Conservation (phyloP, 768 basidiomycete species). For the Stropharia rugosoannulata region DNA sequence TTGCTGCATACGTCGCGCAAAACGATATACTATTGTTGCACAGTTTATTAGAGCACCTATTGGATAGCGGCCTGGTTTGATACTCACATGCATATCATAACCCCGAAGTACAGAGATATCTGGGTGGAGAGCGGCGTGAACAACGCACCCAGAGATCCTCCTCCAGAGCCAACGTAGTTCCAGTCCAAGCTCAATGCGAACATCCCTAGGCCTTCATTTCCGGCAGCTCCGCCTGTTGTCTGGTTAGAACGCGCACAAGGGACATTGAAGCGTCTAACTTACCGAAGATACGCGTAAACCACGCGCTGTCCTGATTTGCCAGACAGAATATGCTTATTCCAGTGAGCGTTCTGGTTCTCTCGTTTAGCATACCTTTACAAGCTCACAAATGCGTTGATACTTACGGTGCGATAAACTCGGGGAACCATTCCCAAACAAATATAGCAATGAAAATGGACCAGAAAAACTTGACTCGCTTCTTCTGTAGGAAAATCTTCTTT, state of each 20-base stretch:
- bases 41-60: not conserved
- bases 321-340: constrained; percentile 63
- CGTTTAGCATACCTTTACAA: not conserved
- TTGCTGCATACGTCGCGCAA: constrained; percentile 42
- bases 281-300: constrained; percentile 57
- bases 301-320: constrained; percentile 44
- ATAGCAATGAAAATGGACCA: constrained; percentile 52
- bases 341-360: constrained; percentile 42
- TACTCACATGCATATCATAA: constrained; percentile 50
- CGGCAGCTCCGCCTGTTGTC: constrained; percentile 46
- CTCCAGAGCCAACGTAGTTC: constrained; percentile 53
- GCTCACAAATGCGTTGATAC: constrained; percentile 7
- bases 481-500: constrained; percentile 40
- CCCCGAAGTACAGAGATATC: constrained; percentile 48
- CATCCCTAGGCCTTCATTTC: constrained; percentile 62
- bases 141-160: constrained; percentile 41
- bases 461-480: constrained; percentile 58
- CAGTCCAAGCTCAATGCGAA: constrained; percentile 63
- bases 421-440: constrained; percentile 58
- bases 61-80: not conserved
- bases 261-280: not conserved
- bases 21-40: constrained; percentile 36
- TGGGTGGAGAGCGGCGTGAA: constrained; percentile 57
- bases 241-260: not conserved
- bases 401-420: constrained; percentile 45